phyloP scores from a whole-genome alignment of 371 early-diverging fungal genomes.

The Sporodiniella umbellata region DNA sequence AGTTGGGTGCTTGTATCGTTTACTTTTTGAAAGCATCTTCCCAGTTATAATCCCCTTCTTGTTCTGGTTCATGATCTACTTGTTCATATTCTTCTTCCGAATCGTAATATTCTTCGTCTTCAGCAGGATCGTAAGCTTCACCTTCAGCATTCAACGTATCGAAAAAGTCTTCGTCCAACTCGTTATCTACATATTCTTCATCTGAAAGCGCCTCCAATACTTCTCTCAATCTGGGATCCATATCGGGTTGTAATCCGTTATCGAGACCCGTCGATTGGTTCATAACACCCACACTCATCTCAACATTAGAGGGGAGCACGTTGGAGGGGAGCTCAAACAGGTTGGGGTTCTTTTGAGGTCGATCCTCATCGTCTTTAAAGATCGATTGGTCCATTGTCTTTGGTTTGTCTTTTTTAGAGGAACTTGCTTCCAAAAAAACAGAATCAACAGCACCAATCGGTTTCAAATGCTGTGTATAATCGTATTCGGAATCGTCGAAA shows the following conservation, averaged over 20 bases:
- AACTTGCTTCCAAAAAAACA: conserved; percentile 74
- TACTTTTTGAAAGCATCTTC: conserved; percentile 71
- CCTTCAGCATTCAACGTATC: conserved; percentile 55
- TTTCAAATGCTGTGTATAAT: conserved; percentile 91
- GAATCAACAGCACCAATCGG: conserved; percentile 82
- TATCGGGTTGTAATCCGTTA: conserved; percentile 71
- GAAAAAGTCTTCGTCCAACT: conserved; percentile 68
- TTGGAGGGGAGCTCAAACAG: conserved; percentile 67
- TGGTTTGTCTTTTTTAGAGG: conserved; percentile 28
- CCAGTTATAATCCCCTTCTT: conserved; percentile 54
- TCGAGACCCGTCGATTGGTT: conserved; percentile 41
- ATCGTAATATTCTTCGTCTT: conserved; percentile 32
- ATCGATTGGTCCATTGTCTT: conserved; percentile 23
- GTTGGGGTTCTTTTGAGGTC: conserved; percentile 28
- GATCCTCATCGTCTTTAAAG: conserved; percentile 12
- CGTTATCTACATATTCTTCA: conserved; percentile 79
- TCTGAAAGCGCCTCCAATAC: conserved; percentile 89
- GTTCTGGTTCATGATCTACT: conserved; percentile 40
- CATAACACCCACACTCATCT: conserved; percentile 49
- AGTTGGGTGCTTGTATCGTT: neutral
- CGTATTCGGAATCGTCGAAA: conserved; percentile 86
- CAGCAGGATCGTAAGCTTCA: conserved; percentile 39
- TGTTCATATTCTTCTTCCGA: conserved; percentile 41
- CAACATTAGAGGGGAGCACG: conserved; percentile 68
- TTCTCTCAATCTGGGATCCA: conserved; percentile 81